phyloP scores from a whole-genome alignment of 441 rosid species.

The Viola pubescens region DNA sequence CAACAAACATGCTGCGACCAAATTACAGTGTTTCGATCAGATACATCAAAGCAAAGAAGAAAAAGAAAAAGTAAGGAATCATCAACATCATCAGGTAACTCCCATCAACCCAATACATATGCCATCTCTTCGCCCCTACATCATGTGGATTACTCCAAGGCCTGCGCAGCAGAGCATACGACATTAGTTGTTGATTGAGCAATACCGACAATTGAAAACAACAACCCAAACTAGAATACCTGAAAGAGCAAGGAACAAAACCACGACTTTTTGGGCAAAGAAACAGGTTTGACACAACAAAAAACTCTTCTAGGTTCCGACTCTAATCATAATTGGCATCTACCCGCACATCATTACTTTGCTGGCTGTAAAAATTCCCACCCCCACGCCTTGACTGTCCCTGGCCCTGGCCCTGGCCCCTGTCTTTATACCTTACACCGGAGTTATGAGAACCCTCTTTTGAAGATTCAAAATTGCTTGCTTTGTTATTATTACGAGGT shows the following conservation, averaged over 20 bases:
- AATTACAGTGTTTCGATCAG: conserved; percentile 22
- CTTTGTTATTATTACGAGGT: conserved; percentile 33
- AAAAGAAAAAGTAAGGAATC: conserved; percentile 18
- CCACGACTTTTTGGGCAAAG: conserved; percentile 18
- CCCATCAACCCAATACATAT: conserved; percentile 10
- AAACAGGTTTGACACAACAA: conserved; percentile 12
- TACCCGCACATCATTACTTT: conserved; percentile 34
- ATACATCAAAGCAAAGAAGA: conserved; percentile 18
- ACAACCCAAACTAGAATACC: conserved; percentile 30
- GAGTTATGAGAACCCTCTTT: conserved; percentile 50
- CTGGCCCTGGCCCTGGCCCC: conserved; percentile 46
- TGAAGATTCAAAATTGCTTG: conserved; percentile 34
- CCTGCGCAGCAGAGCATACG: conserved; percentile 35
- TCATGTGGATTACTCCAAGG: conserved; percentile 28
- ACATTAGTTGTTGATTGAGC: conserved; percentile 22
- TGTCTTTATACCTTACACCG: conserved; percentile 60
- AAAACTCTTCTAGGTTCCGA: conserved; percentile 20
- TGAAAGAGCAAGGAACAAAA: conserved; percentile 16
- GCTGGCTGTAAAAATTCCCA: conserved; percentile 41
- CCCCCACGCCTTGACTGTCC: conserved; percentile 54
- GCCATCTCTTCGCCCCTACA: conserved; percentile 9
- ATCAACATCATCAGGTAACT: conserved; percentile 20
- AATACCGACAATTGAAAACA: conserved; percentile 18
- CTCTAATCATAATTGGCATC: conserved; percentile 39
- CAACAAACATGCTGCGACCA: conserved; percentile 25